Evolutionary conservation across 2,329 filamentous ascomycete species (phyloP), one percentile per base, ranked within the genome.

Genomic region (Lachnellula hyalina): DNA sequence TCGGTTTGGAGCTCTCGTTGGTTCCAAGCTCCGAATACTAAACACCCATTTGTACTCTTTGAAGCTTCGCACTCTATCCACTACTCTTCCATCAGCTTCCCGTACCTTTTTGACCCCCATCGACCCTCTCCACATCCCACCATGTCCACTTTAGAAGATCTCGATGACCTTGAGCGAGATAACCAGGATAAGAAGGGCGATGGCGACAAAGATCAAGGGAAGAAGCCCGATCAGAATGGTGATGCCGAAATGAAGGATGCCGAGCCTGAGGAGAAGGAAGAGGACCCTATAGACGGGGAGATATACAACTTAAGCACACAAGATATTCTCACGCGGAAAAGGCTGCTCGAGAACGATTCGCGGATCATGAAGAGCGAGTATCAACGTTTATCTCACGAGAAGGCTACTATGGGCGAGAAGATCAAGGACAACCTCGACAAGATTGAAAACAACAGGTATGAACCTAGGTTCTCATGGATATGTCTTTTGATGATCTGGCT

Each of bases 341-440:
- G 92, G 69, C 81, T 99, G 70, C 80, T 99, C 63, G 94, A 99
- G 75, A 99, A 99, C 74, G 94, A 99, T 74, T 89, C 94, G 68
- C 84, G 94, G 68, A 97, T 99, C 75, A 97, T 99, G 91, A 93
- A 89, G 80, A 96, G 91, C 79, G 94, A 99, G 74, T 91, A 85
- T 67, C 92, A 96, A 71, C 87, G 94, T 65, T 80, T 99, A 75
- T 88, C 87, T 67, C 94, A 99, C 68, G 94, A 99, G 76, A 96
- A 96, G 77, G 85, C 87, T 49, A 86, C 90, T 48, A 99, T 99
- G 94, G 85, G 86, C 55, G 93, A 97, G 74, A 97, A 96, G 80
- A 97, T 99, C 74, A 97, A 96, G 81, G 94, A 99, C 72, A 99
- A 99, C 70, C 77, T 90, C 68, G 95, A 99, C 65, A 99, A 99